Base-by-base conservation (phyloP, 139 green algal species). In the Chlorella sp. region DNA sequence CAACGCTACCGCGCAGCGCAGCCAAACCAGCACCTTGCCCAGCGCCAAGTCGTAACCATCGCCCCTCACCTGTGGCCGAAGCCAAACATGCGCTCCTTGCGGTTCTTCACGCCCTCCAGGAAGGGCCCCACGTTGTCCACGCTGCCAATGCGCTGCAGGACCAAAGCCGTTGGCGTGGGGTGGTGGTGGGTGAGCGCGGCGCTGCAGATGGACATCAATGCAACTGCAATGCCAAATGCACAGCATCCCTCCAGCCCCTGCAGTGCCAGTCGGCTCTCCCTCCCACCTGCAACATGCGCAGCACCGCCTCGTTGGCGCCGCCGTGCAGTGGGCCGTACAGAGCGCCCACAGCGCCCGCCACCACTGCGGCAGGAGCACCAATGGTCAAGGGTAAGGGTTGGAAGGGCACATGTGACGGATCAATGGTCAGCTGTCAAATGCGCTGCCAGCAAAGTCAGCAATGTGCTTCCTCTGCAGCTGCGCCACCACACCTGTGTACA, bases 281-380 rank as follows among this genome's bases (percentile, higher is more conserved):
- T 4, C n/a, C 30, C 34, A 58, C 77, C 77, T 83, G 28, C 62
- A 98, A 92, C 97, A 99, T 99, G 87, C 94, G 93, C 88, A 99
- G 91, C 85, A 99, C 97, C 11, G 97, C 96, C 92, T 99, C 97
- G 87, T 99, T 99, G 51, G 97, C 97, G 26, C 97, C 97, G 30
- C 97, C 97, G 87, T 99, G 97, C 88, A 99, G 92, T 3, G 97
- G 97, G 0, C 97, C 97, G 85, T 99, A 99, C 82, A 99, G 91
- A 36, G 97, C 97, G n/a, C 97, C 97, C 76, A 99, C 92, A 4
- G 95, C 97, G 22, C 92, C 94, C 62, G 73, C 58, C 58, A 58
- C 54, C 69, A 64, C 81, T 54, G 62, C 78, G 30, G 17, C 9
- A 41, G 44, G 44, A n/a, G 76, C 32, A 17, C 40, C 76, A 56